These are phyloP conservation scores for Pestalotiopsis sp. DNA, from an alignment of 2,329 filamentous ascomycete genomes.

Conservation along the genomic window DNA sequence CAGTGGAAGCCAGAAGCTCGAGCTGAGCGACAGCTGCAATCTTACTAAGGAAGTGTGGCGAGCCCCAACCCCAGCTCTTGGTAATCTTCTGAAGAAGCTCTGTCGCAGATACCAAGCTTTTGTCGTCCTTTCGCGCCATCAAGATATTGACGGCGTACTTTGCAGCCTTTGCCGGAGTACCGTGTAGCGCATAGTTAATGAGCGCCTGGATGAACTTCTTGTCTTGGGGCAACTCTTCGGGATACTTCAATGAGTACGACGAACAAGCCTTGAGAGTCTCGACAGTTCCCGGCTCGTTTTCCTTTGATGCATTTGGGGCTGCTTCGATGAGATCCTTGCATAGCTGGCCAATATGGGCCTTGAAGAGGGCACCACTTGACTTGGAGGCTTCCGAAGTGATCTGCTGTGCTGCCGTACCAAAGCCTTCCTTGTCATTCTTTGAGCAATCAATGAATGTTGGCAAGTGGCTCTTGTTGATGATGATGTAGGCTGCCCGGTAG, in stretches of 20 bases:
- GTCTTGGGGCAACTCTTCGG: conserved; percentile 79
- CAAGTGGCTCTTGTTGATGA: conserved; percentile 94
- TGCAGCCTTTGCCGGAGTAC: conserved; percentile 76
- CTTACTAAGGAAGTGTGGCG: conserved; percentile 73
- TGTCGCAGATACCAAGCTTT: conserved; percentile 77
- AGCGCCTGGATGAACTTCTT: conserved; percentile 80
- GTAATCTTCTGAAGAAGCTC: conserved; percentile 78
- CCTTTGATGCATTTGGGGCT: conserved; percentile 67
- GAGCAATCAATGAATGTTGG: conserved; percentile 86
- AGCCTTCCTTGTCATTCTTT: conserved; percentile 75
- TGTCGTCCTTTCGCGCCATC: conserved; percentile 71
- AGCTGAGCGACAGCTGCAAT: conserved; percentile 73
- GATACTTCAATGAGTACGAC: conserved; percentile 84
- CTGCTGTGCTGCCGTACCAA: conserved; percentile 81
- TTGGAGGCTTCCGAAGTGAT: conserved; percentile 90
- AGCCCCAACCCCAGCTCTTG: conserved; percentile 71
- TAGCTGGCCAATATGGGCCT: conserved; percentile 87
- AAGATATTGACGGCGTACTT: conserved; percentile 95
- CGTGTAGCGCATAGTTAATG: conserved; percentile 79
- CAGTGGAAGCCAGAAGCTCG: conserved; percentile 70
- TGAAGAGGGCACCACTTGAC: conserved; percentile 85
- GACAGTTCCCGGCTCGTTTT: conserved; percentile 74
- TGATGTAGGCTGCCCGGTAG: conserved; percentile 78
- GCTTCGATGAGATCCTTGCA: conserved; percentile 83
- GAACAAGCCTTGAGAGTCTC: conserved; percentile 93